Percentiles rank a stretch among this genome's conserved stretches.
phyloP scores from a whole-genome alignment of 352 stramenopile species.

The Globisporangium echinulatum region DNA sequence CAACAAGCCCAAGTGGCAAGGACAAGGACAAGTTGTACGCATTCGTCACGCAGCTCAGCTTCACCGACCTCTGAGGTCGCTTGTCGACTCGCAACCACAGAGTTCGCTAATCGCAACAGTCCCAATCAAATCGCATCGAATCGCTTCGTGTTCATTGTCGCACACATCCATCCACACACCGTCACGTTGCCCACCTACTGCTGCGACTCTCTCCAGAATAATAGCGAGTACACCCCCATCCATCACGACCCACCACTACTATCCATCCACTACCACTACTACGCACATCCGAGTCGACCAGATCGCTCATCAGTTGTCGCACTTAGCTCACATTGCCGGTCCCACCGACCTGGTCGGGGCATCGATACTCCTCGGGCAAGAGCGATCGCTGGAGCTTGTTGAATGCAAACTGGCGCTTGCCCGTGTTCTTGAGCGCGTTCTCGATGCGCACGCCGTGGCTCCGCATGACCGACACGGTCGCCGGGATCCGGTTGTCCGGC shows the following conservation, averaged over 20 bases:
- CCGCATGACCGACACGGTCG: constrained; percentile 83
- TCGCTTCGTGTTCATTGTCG: neutral
- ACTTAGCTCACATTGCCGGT: constrained; percentile 79
- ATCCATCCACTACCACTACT: too few species aligned
- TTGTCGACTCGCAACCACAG: neutral
- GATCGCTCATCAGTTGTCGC: too few species aligned
- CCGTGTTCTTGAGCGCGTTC: constrained; percentile 87
- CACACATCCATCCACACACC: too few species aligned
- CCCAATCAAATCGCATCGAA: neutral
- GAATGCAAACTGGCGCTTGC: constrained; percentile 85
- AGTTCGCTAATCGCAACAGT: too few species aligned
- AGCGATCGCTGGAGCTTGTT: constrained; percentile 87
- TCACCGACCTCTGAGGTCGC: constrained; percentile 46
- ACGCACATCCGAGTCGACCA: neutral
- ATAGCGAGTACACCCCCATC: too few species aligned
- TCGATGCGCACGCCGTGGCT: constrained; percentile 85
- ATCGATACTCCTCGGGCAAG: constrained; percentile 81
- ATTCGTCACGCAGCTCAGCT: constrained; percentile 69
- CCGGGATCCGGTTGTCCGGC: constrained; percentile 58
- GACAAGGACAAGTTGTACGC: constrained; percentile 39
- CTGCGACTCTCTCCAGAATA: too few species aligned
- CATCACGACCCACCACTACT: too few species aligned
- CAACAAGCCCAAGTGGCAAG: constrained; percentile 27
- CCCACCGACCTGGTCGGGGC: constrained; percentile 76
- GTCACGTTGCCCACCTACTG: too few species aligned